phyloP scores from a whole-genome alignment of 2,329 filamentous ascomycete species.

The Tolypocladium nubicola region DNA sequence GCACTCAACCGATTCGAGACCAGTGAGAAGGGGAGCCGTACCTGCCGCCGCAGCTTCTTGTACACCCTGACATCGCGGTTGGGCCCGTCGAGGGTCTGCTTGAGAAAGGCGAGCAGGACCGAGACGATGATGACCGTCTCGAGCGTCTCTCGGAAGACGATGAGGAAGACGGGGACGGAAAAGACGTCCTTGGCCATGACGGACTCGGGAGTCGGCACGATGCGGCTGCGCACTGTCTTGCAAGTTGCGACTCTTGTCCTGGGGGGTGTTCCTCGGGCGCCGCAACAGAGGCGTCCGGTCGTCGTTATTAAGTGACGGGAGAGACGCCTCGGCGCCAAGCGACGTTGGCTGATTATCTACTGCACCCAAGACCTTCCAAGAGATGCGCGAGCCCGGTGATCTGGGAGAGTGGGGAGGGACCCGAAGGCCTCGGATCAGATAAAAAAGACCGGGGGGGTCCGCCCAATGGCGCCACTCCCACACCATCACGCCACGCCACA shows the following conservation, averaged over 20 bases:
- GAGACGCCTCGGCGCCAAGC: not conserved
- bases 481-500: not conserved
- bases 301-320: not conserved
- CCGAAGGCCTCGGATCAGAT: not conserved
- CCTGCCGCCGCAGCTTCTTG: constrained; percentile 57
- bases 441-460: not conserved
- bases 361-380: not conserved
- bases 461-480: not conserved
- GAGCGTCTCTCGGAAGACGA: constrained; percentile 76
- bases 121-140: constrained; percentile 81
- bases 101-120: constrained; percentile 75
- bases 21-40: constrained; percentile 18
- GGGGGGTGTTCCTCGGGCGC: too few species aligned
- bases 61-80: constrained; percentile 50
- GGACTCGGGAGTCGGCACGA: not conserved
- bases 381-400: not conserved
- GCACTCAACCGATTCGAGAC: not conserved
- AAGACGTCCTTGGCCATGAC: constrained; percentile 59
- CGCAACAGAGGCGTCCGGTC: not conserved
- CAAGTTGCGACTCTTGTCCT: not conserved
- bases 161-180: constrained; percentile 76
- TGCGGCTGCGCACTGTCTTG: not conserved
- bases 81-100: constrained; percentile 62
- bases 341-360: not conserved
- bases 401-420: not conserved